These are phyloP conservation scores for Margaritispora aquatica DNA, from an alignment of 495 filamentous ascomycete species.

Conservation along the genomic window DNA sequence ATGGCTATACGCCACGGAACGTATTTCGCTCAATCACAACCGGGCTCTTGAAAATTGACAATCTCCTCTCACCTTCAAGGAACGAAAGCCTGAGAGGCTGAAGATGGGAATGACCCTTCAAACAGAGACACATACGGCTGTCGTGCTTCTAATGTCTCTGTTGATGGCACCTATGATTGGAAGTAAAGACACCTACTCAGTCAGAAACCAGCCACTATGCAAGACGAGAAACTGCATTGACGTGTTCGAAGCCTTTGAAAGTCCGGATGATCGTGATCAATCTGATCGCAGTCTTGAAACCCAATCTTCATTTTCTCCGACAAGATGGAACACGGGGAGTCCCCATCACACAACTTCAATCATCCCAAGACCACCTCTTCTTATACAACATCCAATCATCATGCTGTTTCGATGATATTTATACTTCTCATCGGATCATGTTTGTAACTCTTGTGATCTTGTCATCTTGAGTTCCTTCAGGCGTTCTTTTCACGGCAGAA, in stretches of 20 bases:
- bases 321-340: slow-evolving; percentile 17
- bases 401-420: slow-evolving; percentile 12
- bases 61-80: background rate
- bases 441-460: background rate
- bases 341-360: background rate
- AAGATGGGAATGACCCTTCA: background rate
- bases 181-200: background rate
- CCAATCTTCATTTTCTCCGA: background rate
- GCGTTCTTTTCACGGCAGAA: slow-evolving; percentile 8
- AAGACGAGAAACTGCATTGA: background rate
- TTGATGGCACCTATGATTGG: background rate
- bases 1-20: background rate
- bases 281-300: slow-evolving; percentile 21
- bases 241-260: slow-evolving; percentile 1
- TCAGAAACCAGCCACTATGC: background rate
- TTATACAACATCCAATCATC: background rate
- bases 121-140: background rate
- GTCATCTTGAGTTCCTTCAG: slow-evolving; percentile 3
- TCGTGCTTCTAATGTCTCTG: background rate
- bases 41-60: background rate
- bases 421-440: background rate
- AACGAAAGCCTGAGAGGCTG: background rate
- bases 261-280: slow-evolving; percentile 11
- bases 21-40: background rate
- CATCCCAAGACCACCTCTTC: slow-evolving; percentile 7